Evolutionary conservation across 176 grass and related monocot genomes (phyloP).

Genomic region (Dendrocalamus sinicus): DNA sequence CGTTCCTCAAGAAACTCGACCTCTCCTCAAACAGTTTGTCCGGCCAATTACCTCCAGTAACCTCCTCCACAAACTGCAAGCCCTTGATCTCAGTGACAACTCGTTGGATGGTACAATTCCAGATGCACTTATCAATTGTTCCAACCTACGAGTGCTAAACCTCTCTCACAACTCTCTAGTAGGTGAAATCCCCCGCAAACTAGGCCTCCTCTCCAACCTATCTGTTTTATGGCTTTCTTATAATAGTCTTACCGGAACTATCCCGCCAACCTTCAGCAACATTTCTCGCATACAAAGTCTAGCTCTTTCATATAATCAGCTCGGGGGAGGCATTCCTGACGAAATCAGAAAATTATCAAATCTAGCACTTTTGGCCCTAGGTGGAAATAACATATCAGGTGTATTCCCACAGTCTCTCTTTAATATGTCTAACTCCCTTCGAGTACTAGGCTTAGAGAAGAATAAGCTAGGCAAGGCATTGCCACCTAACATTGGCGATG

Average conservation of each 20-base stretch:
- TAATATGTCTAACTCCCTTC: conserved; percentile 8
- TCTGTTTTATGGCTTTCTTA: rapidly evolving
- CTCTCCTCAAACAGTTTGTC: conserved; percentile 1
- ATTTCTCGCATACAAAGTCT: neutral
- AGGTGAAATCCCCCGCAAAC: conserved; percentile 24
- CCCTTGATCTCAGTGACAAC: neutral
- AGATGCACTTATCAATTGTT: conserved; percentile 5
- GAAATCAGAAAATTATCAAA: neutral
- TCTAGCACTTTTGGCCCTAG: neutral
- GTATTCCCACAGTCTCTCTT: neutral
- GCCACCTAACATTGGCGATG: neutral
- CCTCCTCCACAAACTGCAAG: neutral
- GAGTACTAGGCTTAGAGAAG: neutral
- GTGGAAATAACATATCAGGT: neutral
- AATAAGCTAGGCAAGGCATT: neutral
- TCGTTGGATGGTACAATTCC: neutral
- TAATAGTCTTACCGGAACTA: conserved; percentile 13
- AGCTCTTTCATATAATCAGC: neutral
- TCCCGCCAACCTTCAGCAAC: conserved; percentile 22
- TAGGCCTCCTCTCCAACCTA: conserved; percentile 30
- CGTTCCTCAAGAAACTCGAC: neutral
- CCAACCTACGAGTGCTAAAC: neutral
- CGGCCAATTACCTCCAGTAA: conserved; percentile 28
- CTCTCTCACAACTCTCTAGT: conserved; percentile 8
- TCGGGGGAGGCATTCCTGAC: neutral